Base-by-base conservation (phyloP, 257 asterid species). In the Lavandula angustifolia region DNA sequence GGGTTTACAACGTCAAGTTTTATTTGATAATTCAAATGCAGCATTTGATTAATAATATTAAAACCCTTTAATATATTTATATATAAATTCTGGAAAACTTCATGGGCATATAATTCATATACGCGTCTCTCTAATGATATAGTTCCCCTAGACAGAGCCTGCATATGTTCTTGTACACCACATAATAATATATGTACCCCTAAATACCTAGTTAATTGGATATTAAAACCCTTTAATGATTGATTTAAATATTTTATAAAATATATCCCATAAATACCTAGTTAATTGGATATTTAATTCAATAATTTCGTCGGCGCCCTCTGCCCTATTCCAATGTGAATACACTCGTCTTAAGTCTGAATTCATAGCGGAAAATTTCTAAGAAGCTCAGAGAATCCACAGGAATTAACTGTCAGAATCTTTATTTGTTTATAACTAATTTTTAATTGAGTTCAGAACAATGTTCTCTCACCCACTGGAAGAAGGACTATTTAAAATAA, bases 331-430 rank as follows among this genome's bases (percentile, higher is more conserved):
- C 10, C 56, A 67, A 62, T 73, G 74, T 67, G 78, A 67, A 73
- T 54, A 41, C 69, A 61, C 16, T 53, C 27, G 50, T 60, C n/a
- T 17, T 16, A 55, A 53, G 70, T 73, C 70, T 60, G 56, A 53
- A 57, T 44, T 66, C 68, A 22, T n/a, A 48, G 17, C 27, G 22
- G 17, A 67, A 31, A 61, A 47, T 61, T 61, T 22, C 27, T 16
- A 5, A 56, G 8, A 32, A 42, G 27, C 17, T 18, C 18, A 52
- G 53, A 68, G 64, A 43, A 56, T 57, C 31, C 64, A 35, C 72
- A 49, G 33, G 8, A 32, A 65, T 51, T 57, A 75, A 75, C 76
- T 75, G 73, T 69, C 76, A 64, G 78, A 73, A 73, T 67, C 55
- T 51, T 57, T 57, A 1, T 34, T 34, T 7, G 31, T 46, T n/a